phyloP scores from a whole-genome alignment of 305 asterid genomes.

The Fraxinus platypoda region DNA sequence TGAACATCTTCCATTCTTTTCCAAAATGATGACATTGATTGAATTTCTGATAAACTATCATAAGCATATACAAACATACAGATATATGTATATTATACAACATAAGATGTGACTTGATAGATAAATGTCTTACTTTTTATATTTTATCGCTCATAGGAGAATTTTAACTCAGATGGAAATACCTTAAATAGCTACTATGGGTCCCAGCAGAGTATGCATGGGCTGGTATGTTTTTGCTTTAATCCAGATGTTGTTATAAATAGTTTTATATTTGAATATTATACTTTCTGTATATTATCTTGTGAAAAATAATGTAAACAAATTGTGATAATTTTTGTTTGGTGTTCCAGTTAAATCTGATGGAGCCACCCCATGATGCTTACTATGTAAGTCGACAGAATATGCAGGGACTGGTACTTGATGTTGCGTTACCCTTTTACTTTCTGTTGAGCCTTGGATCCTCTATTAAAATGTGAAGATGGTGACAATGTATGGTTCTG shows the following conservation, averaged over 20 bases:
- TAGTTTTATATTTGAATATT: background rate
- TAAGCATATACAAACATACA: background rate
- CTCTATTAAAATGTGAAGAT: background rate
- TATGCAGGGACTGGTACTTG: constrained; percentile 78
- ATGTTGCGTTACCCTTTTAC: background rate
- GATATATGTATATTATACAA: background rate
- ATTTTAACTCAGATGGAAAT: constrained; percentile 59
- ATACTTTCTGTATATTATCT: background rate
- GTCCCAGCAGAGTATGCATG: constrained; percentile 79
- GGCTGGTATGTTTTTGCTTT: constrained; percentile 56
- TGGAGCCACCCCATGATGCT: constrained; percentile 90
- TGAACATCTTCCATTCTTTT: background rate
- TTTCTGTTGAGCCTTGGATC: background rate
- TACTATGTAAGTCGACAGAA: constrained; percentile 70
- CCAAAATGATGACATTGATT: background rate
- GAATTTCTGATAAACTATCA: background rate
- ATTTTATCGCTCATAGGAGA: constrained; percentile 48
- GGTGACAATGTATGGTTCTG: constrained; percentile 5
- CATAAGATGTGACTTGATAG: background rate
- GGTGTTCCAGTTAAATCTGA: constrained; percentile 76
- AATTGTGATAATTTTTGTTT: constrained; percentile 14
- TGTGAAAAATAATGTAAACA: background rate
- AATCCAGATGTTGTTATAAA: constrained; percentile 7
- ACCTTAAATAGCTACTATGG: constrained; percentile 73
- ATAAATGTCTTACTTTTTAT: constrained; percentile 2